Base-by-base conservation (phyloP, 129 eudicot genomes). In the Centaurea solstitialis region DNA sequence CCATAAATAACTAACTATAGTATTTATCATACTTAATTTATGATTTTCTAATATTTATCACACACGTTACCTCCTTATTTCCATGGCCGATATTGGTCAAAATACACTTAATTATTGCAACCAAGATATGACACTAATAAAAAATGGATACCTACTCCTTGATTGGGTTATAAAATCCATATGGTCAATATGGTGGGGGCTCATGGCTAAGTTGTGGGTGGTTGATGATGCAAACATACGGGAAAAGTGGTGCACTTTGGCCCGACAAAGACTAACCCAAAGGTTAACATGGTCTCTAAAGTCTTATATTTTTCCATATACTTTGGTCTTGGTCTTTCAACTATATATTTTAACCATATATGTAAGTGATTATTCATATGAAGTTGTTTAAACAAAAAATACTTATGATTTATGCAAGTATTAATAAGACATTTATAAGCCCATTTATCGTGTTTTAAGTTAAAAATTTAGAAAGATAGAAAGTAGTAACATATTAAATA, bases 221-320 rank as follows among this genome's bases (percentile, higher is more conserved):
- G 86, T 82, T 76, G 78, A 82, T 82, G 86, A 78, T 82, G 82
- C 82, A 70, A 9, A 82, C 77, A 70, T 76, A 82, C 86, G 68
- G 86, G 78, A 82, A 76, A 76, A 23, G 15, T 62, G 86, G 82
- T 82, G 68, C 74, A 76, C 82, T 76, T 82, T 82, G 62, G 74
- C 22, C 86, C 86, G 82, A 82, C 86, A 76, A 69, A 74, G 47
- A 77, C 69, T 66, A 68, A 74, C 72, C 79, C 80, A 74, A 57
- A n/a, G 61, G 68, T 72, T 82, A 76, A 70, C 40, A 53, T 70
- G 82, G 82, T 82, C 78, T 65, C 64, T 40, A 39, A 82, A 82
- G 74, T 68, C 77, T 66, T 75, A 17, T 70, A 67, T 68, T 13
- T 81, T 77, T 81, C 85, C 85, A 50, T 75, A 75, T 75, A 81